Evolutionary conservation across 306 rosid genomes (phyloP), one percentile per base, ranked within the genome.

Genomic region (Dicorynia guianensis): DNA sequence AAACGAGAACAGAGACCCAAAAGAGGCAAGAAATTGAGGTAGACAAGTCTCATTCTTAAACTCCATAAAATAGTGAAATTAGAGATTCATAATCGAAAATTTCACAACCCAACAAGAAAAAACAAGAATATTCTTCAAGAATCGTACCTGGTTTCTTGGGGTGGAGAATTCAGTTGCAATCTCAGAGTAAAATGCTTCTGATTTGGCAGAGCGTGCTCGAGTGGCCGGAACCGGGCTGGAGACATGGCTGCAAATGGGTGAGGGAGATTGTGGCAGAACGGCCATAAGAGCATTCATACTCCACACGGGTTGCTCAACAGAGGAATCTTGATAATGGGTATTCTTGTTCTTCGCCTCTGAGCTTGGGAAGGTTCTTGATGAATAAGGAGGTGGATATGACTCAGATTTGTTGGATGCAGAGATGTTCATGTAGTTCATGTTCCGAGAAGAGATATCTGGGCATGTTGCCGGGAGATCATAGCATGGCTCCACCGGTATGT

Each of bases 401-500:
- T 39, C 33, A 25, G 1, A 25, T 25, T n/a, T 8, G 5, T 19
- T 69, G 77, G 46, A 20, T 39, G 55, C 1, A 36, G 73, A 63
- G 66, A 35, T 15, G 49, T 46, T 7, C 50, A 20, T 34, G 10
- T 52, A 55, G 48, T 63, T 71, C 60, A 40, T 35, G 55, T 35
- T 62, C 63, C 30, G 34, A 12, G 71, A 50, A 38, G 33, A 9
- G 50, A 42, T 11, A 3, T 56, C 39, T 7, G 67, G 18, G 50
- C 30, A 11, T 10, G 58, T 65, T n/a, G 30, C 35, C 58, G 77
- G 4, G 98, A 94, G 71, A 94, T 94, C 98, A 94, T 94, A 13
- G 98, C 98, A 15, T 94, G 98, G 86, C 97, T 94, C 98, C 98
- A 94, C 98, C 98, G 92, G 59, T 94, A 94, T 5, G 93, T 83